Evolutionary conservation across 331 rosid genomes (phyloP).

Genomic region (Rhamnella rubrinervis): DNA sequence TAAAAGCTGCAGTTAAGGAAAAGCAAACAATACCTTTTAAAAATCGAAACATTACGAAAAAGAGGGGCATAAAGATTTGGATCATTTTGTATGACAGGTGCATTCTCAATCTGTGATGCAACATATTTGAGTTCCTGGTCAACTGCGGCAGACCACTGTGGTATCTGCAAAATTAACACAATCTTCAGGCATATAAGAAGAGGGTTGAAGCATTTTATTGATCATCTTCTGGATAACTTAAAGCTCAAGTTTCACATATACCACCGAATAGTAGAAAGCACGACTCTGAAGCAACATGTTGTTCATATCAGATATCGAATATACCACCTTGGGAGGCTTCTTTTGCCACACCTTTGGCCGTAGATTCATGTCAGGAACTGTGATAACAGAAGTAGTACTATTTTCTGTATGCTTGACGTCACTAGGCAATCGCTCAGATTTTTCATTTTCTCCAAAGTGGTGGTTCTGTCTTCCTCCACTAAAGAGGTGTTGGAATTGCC

Average conservation of each 20-base stretch:
- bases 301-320: slow-evolving; percentile 73
- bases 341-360: slow-evolving; percentile 29
- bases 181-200: neutral
- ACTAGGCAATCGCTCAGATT: slow-evolving; percentile 29
- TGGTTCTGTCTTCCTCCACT: slow-evolving; percentile 22
- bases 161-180: slow-evolving; percentile 39
- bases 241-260: slow-evolving; percentile 28
- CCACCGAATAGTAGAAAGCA: slow-evolving; percentile 36
- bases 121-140: slow-evolving; percentile 53
- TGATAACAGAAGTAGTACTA: slow-evolving; percentile 16
- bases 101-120: slow-evolving; percentile 69
- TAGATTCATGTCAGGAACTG: slow-evolving; percentile 31
- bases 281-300: slow-evolving; percentile 43
- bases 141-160: slow-evolving; percentile 45
- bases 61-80: slow-evolving; percentile 66
- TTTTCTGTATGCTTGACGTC: slow-evolving; percentile 5
- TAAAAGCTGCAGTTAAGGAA: no score
- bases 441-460: slow-evolving; percentile 27
- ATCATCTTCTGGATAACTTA: neutral
- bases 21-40: slow-evolving; percentile 51
- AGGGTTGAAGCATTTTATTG: slow-evolving; percentile 5
- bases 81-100: slow-evolving; percentile 54
- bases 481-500: slow-evolving; percentile 26
- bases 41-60: slow-evolving; percentile 70
- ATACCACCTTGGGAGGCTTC: slow-evolving; percentile 29